Conservation (phyloP, 257 asterid genomes). For the Eustoma russellianum region DNA sequence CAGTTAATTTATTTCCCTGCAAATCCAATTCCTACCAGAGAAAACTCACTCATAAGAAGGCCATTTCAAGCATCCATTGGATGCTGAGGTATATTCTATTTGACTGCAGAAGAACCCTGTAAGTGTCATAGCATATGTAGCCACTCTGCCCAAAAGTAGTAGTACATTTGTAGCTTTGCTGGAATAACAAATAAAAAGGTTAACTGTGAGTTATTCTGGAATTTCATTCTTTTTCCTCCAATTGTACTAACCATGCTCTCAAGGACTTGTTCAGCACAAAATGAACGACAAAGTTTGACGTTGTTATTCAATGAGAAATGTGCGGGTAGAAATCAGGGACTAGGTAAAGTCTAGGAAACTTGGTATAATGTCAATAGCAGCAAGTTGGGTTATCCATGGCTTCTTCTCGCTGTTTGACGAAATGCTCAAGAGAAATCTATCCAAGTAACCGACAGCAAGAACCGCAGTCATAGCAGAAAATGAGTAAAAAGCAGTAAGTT, state of each 20-base stretch:
- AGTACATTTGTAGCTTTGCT: constrained; percentile 83
- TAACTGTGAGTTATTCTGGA: no score
- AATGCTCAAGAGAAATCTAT: constrained; percentile 38
- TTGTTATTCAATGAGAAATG: no score
- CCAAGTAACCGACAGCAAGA: constrained; percentile 64
- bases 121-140: constrained; percentile 76
- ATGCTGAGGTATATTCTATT: constrained; percentile 38
- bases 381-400: constrained; percentile 71
- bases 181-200: constrained; percentile 24
- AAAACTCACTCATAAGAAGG: constrained; percentile 56
- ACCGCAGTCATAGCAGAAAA: constrained; percentile 64
- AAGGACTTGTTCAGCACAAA: no score
- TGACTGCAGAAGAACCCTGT: constrained; percentile 87
- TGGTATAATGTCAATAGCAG: no score
- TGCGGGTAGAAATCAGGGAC: no score
- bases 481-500: constrained; percentile 36
- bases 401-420: no score
- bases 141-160: constrained; percentile 81
- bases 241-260: no score
- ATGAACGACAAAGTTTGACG: no score
- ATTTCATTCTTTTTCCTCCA: no score
- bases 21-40: no score
- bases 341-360: no score
- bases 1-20: no score
- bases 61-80: constrained; percentile 45